Evolutionary conservation across 164 flowering plant genomes (phyloP).

Genomic region (Cinnamomum chago): DNA sequence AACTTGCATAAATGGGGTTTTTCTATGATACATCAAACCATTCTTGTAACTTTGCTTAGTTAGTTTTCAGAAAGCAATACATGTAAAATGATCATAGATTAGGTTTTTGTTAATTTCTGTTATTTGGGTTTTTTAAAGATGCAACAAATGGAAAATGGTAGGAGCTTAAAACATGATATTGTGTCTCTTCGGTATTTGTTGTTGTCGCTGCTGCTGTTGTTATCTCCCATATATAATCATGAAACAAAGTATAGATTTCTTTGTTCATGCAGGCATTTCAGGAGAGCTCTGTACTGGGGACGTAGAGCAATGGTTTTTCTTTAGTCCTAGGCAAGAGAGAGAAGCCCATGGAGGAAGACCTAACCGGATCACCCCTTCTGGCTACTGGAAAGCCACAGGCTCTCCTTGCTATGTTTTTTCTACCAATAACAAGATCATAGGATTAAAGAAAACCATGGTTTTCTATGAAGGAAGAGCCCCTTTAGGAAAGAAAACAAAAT

Average conservation of each 20-base stretch:
- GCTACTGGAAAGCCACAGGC: slow-evolving; percentile 79
- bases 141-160: neutral
- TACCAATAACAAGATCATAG: slow-evolving; percentile 31
- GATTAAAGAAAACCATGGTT: slow-evolving; percentile 30
- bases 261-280: slow-evolving; percentile 32
- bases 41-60: no score
- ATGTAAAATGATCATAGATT: no score
- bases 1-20: no score
- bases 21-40: no score
- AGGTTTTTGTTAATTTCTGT: no score
- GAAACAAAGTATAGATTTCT: neutral
- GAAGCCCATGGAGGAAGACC: slow-evolving; percentile 69
- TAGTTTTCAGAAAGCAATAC: no score
- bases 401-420: slow-evolving; percentile 56
- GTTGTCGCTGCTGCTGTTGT: no score
- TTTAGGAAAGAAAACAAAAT: slow-evolving; percentile 14
- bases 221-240: no score
- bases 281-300: slow-evolving; percentile 41
- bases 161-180: neutral
- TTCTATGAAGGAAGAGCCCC: slow-evolving; percentile 22
- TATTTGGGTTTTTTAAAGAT: neutral
- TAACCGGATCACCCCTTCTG: slow-evolving; percentile 39
- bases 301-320: slow-evolving; percentile 69
- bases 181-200: no score
- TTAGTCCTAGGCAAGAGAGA: slow-evolving; percentile 49